Evolutionary conservation across 2,329 filamentous ascomycete species (phyloP), one percentile per base, ranked within the genome.

Genomic region (Sporothrix pallida): DNA sequence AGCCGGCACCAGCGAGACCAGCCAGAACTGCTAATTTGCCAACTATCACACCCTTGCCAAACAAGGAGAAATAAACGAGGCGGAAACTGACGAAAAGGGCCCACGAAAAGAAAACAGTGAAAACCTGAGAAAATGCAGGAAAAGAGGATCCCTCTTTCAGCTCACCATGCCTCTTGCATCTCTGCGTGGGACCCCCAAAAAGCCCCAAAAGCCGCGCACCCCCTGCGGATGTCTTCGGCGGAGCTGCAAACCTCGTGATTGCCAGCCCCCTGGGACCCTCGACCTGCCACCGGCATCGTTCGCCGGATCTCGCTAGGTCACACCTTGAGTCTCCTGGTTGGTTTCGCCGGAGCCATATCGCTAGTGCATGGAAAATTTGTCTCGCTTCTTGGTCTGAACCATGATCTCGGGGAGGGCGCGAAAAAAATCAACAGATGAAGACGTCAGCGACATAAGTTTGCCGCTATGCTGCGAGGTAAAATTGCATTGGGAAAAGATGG

Each of bases 191-290:
- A 20, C 9, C 60, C 26, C 26, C 7, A 6, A 15, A 13, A 23
- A 17, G 8, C 52, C 2, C n/a, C 60, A 23, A 46, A 20, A 67
- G 62, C 62, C 46, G 62, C 62, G 42, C 42, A 67, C 17, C 46
- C 65, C 46, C 48, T 68, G 65, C 65, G 48, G 65, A 52, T 68
- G 46, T 52, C 23, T 52, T 68, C 46, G 65, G 65, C 23, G 65
- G 65, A 52, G 46, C 46, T 23, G 46, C 46, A 68, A 37, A 31
- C 26, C 42, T 67, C 42, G 62, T 67, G 37, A 46, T 67, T 26
- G n/a, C 42, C 62, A 48, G 42, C 20, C 37, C 62, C 2, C 42
- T 67, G 42, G 42, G 42, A 26, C 10, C 12, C 20, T 44, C 42
- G 2, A 3, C 7, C 62, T 65, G 62, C 20, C 42, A 20, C 62